Base-by-base conservation (phyloP, 768 basidiomycete genomes). In the Suillus lakei region DNA sequence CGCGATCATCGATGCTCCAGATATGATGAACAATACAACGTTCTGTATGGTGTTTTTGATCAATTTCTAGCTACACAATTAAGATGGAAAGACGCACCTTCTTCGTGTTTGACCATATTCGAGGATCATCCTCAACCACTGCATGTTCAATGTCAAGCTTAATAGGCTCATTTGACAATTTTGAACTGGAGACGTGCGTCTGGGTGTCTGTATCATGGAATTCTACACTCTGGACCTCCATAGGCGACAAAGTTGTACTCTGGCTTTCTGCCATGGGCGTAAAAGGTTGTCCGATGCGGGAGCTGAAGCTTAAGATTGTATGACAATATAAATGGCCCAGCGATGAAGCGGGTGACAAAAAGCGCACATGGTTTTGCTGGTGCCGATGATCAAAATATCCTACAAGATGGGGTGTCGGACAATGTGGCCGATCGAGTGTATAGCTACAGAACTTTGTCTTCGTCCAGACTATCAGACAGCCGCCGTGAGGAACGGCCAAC, bases 41-140 rank as follows among this genome's bases (percentile, higher is more conserved):
- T 66, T 74, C 74, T 77, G 60, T 2, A 13, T 18, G 7, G 59
- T 38, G n/a, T 18, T 1, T 30, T 38, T 8, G 3, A 18, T 41
- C n/a, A n/a, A 30, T 43, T 30, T 41, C n/a, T 15, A 39, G 32
- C 34, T 26, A 5, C 15, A 32, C 9, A 53, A 46, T 26, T 9
- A 15, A 64, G 9, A 44, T 46, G 32, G 7, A 34, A 43, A 8
- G 6, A 39, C 65, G 3, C 60, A 87, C 89, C 81, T 91, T 91
- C 64, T 85, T 82, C 60, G 80, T 64, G 59, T 71, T 43, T 2
- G 86, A 80, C 89, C 89, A 91, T 61, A 77, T 70, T 61, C 89
- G 82, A 15, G 89, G 89, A 72, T 91, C 89, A 70, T 91, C 81
- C 18, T 75, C 73, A 21, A 90, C 88, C 5, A 66, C 61, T 36